Evolutionary conservation across 1,139 yeast species (phyloP).

Genomic region (Kodamaea ohmeri): DNA sequence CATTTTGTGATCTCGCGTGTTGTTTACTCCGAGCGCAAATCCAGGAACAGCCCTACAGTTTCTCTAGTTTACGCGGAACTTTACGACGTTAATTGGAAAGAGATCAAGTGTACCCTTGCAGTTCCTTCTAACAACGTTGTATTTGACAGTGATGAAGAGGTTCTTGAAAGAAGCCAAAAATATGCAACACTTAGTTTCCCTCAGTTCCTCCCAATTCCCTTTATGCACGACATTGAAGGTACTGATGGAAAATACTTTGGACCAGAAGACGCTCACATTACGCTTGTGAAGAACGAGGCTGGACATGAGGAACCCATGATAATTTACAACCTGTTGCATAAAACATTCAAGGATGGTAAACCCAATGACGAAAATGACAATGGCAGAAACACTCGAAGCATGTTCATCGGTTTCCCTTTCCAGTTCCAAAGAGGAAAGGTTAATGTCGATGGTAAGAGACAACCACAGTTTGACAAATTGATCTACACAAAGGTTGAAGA

Average conservation of each 20-base stretch:
- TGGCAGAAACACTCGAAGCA: constrained; percentile 16
- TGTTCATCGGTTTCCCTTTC: constrained; percentile 41
- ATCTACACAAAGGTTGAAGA: constrained; percentile 29
- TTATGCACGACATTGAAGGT: constrained; percentile 27
- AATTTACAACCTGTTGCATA: constrained; percentile 33
- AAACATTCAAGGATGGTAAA: constrained; percentile 12
- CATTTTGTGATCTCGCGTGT: constrained; percentile 37
- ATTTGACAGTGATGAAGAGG: constrained; percentile 2
- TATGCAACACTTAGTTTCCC: constrained; percentile 26
- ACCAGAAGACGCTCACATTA: constrained; percentile 43
- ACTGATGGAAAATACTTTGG: constrained; percentile 30
- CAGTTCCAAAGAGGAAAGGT: constrained; percentile 36
- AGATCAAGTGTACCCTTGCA: constrained; percentile 32
- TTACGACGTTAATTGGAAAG: constrained; percentile 48
- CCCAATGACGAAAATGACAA: constrained; percentile 6
- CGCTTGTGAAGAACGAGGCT: constrained; percentile 28
- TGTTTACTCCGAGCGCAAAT: constrained; percentile 25
- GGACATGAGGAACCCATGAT: constrained; percentile 40
- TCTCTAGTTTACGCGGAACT: constrained; percentile 45
- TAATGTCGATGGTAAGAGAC: constrained; percentile 24
- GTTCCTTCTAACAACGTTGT: constrained; percentile 25
- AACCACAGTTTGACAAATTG: constrained; percentile 15
- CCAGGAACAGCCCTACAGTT: constrained; percentile 31
- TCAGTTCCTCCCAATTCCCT: constrained; percentile 31
- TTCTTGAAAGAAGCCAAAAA: background rate